Percentiles rank a stretch among this genome's conserved stretches.
phyloP scores from a whole-genome alignment of 768 basidiomycete species.

The Thelephora aurantiotincta region DNA sequence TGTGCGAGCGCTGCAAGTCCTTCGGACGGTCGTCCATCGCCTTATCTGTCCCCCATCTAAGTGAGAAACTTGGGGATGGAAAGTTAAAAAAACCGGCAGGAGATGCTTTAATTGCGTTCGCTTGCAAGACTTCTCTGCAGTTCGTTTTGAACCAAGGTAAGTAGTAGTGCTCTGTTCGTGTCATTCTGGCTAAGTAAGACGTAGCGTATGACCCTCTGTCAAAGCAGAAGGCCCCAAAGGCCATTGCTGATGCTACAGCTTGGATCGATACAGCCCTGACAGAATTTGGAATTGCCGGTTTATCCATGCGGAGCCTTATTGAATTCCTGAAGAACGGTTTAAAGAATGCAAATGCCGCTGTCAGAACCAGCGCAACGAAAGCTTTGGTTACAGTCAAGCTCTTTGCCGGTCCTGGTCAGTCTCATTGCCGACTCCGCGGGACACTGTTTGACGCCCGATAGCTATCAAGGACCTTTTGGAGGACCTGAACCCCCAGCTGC shows the following conservation, averaged over 20 bases:
- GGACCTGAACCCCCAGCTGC: conserved; percentile 87
- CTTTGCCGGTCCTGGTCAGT: conserved; percentile 78
- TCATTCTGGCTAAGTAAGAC: conserved; percentile 2
- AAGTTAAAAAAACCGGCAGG: conserved; percentile 96
- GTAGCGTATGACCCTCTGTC: conserved; percentile 84
- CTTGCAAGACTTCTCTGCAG: conserved; percentile 87
- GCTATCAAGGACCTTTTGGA: conserved; percentile 88
- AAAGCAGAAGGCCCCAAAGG: conserved; percentile 96
- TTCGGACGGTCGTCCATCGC: conserved; percentile 83
- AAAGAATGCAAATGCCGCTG: conserved; percentile 88
- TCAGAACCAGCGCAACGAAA: conserved; percentile 89
- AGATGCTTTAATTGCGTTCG: conserved; percentile 68
- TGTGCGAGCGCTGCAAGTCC: conserved; percentile 67
- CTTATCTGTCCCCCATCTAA: conserved; percentile 64
- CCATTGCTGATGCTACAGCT: conserved; percentile 75
- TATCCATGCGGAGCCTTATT: conserved; percentile 73
- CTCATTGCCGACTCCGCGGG: background rate
- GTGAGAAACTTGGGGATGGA: conserved; percentile 90
- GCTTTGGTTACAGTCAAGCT: conserved; percentile 81
- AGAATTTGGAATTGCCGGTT: conserved; percentile 85
- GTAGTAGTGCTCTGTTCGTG: conserved; percentile 9
- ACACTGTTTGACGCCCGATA: conserved; percentile 15
- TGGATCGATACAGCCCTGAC: conserved; percentile 80
- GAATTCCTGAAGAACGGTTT: conserved; percentile 81
- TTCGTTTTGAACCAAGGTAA: conserved; percentile 88